Base-by-base conservation (phyloP, 2,329 filamentous ascomycete species). In the Beauveria scarabaeidicola region DNA sequence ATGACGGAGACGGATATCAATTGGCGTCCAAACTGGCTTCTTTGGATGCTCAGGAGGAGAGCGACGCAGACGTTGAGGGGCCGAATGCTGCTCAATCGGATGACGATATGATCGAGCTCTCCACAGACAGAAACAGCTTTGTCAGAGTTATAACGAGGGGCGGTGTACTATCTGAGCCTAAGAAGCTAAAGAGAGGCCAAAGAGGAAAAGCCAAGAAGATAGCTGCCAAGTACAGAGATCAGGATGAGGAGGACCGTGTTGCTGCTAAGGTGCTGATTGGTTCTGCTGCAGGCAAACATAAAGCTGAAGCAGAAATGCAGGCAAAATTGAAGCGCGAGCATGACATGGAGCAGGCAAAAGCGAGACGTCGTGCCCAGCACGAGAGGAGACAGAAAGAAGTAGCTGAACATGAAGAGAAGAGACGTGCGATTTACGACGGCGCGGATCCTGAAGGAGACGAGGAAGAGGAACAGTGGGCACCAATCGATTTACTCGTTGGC, bases 171-270 rank as follows among this genome's bases (percentile, higher is more conserved):
- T 52, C 61, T 38, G 80, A 78, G 71, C 83, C 78, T 68, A 66
- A 55, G 0, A 63, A 67, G 0, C 67, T 72, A 36, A 88, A 85
- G 69, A 86, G 92, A 60, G 91, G 91, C 32, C 91, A 95, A 71
- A 85, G 84, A 61, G 82, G 81, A 61, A 96, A 96, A 70, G 86
- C 87, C 47, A 96, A 95, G 77, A 96, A 94, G 72, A 86, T 90
- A 2, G 90, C 90, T 3, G 78, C 84, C 61, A 97, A 96, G 71
- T 99, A 99, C 75, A 93, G 89, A 50, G 79, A 95, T 66, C 94
- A 97, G 78, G 93, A 97, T 66, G 91, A 96, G 59, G 93, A 96
- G 73, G 94, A 99, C 68, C 90, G 91, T 13, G 83, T 82, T 7
- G 82, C 92, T 0, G 91, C 91, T 36, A 88, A 97, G 73, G 81